Evolutionary conservation across 2,329 filamentous ascomycete genomes (phyloP).

Genomic region (Acrocalymma vagum): DNA sequence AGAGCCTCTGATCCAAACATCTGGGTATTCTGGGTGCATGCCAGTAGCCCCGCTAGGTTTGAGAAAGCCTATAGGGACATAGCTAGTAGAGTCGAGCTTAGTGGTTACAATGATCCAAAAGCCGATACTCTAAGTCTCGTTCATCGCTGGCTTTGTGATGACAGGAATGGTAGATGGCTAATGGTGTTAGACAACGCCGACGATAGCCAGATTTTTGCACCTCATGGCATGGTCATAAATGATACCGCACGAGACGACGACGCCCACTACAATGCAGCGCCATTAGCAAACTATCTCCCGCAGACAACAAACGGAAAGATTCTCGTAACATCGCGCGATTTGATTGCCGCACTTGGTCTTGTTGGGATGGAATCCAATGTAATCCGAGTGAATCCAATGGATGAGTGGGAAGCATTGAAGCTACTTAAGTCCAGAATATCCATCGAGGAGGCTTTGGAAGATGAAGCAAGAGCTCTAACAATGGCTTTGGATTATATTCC

Average conservation of each 20-base stretch:
- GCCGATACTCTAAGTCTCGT: too few species aligned
- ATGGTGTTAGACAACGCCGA: constrained; percentile 18
- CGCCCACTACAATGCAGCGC: constrained; percentile 7
- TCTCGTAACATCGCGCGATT: constrained; percentile 10
- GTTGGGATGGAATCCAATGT: constrained; percentile 7
- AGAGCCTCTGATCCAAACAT: too few species aligned
- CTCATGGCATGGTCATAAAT: too few species aligned
- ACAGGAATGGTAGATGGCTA: constrained; percentile 13
- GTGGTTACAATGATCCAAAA: too few species aligned
- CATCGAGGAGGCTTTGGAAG: not conserved
- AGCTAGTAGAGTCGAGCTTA: too few species aligned
- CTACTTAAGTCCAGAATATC: constrained; percentile 13
- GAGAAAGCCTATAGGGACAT: too few species aligned
- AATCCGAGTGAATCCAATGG: constrained; percentile 12
- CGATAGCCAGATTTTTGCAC: constrained; percentile 6
- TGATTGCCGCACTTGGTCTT: constrained; percentile 4
- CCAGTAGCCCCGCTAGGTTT: too few species aligned
- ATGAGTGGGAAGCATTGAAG: constrained; percentile 3
- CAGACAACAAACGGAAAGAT: constrained; percentile 14
- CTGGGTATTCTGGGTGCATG: too few species aligned
- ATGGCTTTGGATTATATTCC: constrained; percentile 28
- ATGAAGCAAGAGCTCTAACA: too few species aligned
- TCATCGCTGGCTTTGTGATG: too few species aligned
- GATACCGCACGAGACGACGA: constrained; percentile 8
- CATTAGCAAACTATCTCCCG: too few species aligned